Conservation (phyloP, 192 early-diverging fungal genomes). For the Backusella morwellensis region DNA sequence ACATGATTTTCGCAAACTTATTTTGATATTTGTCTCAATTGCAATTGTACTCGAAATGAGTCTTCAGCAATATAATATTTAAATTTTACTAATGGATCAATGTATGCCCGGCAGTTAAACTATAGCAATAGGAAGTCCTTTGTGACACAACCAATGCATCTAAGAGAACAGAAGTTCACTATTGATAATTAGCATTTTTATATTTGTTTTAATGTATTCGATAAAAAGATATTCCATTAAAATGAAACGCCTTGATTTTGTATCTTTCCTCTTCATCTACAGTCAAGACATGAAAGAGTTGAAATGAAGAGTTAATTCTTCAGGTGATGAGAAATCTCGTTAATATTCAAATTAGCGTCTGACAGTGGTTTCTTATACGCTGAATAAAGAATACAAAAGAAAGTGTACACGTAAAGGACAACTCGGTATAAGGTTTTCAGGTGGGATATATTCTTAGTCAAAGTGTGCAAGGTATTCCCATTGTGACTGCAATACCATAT, state of each 20-base stretch:
- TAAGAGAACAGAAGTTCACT: neutral
- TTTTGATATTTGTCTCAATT: too few relatives aligned
- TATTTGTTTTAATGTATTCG: neutral
- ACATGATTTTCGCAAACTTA: too few relatives aligned
- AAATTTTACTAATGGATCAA: neutral
- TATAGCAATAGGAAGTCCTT: neutral
- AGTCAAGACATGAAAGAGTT: neutral
- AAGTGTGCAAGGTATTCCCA: neutral
- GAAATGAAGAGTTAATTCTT: neutral
- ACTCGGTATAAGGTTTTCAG: neutral
- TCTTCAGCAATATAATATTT: too few relatives aligned
- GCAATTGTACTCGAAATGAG: too few relatives aligned
- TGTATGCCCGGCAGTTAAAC: neutral
- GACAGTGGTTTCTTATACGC: neutral
- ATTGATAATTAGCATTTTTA: neutral
- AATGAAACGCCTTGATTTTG: neutral
- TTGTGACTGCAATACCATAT: neutral
- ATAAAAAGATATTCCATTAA: neutral
- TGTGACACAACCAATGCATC: neutral
- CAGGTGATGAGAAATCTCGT: neutral
- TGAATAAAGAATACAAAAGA: neutral
- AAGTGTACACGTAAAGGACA: neutral
- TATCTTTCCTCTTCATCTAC: neutral
- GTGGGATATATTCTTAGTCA: neutral
- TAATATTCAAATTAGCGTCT: neutral